phyloP scores from a whole-genome alignment of 192 early-diverging fungal genomes.

The Backusella parvicylindrica region DNA sequence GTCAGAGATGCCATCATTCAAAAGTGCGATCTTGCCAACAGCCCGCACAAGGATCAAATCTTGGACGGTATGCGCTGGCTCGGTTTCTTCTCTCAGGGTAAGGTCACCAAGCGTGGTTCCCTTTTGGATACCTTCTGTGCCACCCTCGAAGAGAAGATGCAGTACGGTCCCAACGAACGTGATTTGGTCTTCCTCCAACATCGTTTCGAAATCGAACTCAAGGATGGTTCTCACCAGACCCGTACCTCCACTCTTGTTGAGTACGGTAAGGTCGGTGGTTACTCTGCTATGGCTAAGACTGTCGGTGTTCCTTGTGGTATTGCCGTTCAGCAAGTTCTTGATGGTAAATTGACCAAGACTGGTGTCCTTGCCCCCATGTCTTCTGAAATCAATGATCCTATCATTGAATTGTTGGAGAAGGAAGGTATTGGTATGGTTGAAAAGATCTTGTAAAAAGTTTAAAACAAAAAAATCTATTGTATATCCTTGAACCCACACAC shows the following conservation, averaged over 20 bases:
- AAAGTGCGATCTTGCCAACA: constrained; percentile 62
- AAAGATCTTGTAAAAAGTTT: constrained; percentile 53
- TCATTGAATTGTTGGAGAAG: constrained; percentile 82
- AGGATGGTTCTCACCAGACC: constrained; percentile 77
- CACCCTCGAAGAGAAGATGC: constrained; percentile 93
- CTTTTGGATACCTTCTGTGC: constrained; percentile 93
- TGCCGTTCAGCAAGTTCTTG: constrained; percentile 87
- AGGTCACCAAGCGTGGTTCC: constrained; percentile 67
- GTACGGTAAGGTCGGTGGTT: constrained; percentile 86
- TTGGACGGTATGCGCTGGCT: constrained; percentile 82
- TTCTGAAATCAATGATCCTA: constrained; percentile 83
- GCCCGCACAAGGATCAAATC: constrained; percentile 52
- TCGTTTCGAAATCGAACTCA: constrained; percentile 90
- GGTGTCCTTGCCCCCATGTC: constrained; percentile 94
- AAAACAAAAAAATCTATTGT: background rate
- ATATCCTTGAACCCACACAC: background rate
- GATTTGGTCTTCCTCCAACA: constrained; percentile 99
- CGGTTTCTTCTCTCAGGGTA: constrained; percentile 73
- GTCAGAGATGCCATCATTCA: constrained; percentile 60
- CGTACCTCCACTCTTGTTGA: constrained; percentile 91
- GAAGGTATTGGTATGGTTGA: constrained; percentile 91
- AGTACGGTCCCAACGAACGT: constrained; percentile 87
- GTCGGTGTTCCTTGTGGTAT: constrained; percentile 98
- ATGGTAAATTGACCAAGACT: constrained; percentile 69
- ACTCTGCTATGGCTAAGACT: constrained; percentile 95